Percentiles rank a stretch among this genome's conserved stretches.
Conservation (phyloP, 108 stramenopile genomes). For the Bacterosira constricta region DNA sequence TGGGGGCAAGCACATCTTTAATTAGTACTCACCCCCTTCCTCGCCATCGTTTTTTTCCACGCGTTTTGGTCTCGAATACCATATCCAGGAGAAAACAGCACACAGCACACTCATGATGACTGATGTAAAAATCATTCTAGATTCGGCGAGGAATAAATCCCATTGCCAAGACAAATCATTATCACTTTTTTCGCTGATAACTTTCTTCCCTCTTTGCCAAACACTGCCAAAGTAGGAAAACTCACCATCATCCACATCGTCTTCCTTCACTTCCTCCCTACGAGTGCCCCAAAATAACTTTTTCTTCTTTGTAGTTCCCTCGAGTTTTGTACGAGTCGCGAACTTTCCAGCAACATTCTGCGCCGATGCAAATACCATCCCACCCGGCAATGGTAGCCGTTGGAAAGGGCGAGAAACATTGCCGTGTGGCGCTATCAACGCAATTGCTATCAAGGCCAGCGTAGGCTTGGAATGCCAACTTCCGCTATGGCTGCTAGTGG, state of each 20-base stretch:
- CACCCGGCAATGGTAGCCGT: neutral
- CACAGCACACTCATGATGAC: slow-evolving; percentile 27
- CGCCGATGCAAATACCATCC: neutral
- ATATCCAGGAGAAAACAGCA: slow-evolving; percentile 28
- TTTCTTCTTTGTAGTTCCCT: neutral
- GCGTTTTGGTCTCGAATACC: slow-evolving; percentile 12
- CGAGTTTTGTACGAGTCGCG: neutral
- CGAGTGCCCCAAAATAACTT: neutral
- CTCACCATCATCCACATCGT: neutral
- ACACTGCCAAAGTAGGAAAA: neutral
- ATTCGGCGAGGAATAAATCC: slow-evolving; percentile 39
- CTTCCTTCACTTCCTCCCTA: neutral
- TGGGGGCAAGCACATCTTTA: slow-evolving; percentile 26
- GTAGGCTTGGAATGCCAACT: neutral
- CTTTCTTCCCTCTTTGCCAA: neutral
- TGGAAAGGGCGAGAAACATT: neutral
- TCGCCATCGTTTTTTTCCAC: slow-evolving; percentile 4
- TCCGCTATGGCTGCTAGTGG: neutral
- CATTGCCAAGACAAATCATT: slow-evolving; percentile 1
- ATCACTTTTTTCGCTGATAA: neutral
- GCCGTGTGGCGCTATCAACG: neutral
- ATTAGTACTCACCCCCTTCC: slow-evolving; percentile 46
- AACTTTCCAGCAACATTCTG: slow-evolving; percentile 5
- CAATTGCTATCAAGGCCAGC: neutral
- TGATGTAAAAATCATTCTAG: slow-evolving; percentile 25